phyloP scores from a whole-genome alignment of 257 asterid genomes.

The Penstemon barbatus region DNA sequence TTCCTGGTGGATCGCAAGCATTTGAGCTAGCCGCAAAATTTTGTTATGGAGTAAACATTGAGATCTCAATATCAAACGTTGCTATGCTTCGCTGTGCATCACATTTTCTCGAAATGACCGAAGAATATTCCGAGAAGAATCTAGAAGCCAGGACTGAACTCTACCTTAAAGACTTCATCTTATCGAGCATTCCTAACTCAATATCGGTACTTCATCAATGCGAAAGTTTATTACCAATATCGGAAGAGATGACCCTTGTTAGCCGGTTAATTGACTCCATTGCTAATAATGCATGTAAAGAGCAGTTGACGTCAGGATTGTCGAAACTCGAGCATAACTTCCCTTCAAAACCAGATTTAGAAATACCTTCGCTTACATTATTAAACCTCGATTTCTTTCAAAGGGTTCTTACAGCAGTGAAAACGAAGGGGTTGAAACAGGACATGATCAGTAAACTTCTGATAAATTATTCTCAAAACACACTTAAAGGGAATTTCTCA shows the following conservation, averaged over 20 bases:
- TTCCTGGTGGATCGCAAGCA: conserved; percentile 67
- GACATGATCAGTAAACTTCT: conserved; percentile 72
- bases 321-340: conserved; percentile 62
- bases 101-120: conserved; percentile 62
- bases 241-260: conserved; percentile 53
- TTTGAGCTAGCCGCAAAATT: conserved; percentile 73
- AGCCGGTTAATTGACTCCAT: conserved; percentile 43
- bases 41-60: conserved; percentile 71
- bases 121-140: conserved; percentile 50
- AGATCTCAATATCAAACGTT: conserved; percentile 57
- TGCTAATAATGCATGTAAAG: conserved; percentile 52
- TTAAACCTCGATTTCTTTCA: conserved; percentile 74
- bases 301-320: conserved; percentile 59
- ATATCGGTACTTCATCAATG: conserved; percentile 56
- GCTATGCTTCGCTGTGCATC: conserved; percentile 66
- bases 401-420: conserved; percentile 70
- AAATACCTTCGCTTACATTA: conserved; percentile 46
- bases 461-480: conserved; percentile 75
- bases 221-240: conserved; percentile 44
- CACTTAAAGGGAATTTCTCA: conserved; percentile 54
- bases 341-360: conserved; percentile 50
- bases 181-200: conserved; percentile 52
- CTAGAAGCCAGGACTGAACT: conserved; percentile 54
- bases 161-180: conserved; percentile 52
- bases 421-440: conserved; percentile 73